Percentiles rank a stretch among this genome's conserved stretches.
Conservation (phyloP, 2,329 filamentous ascomycete genomes). For the Bipolaris gigantea region DNA sequence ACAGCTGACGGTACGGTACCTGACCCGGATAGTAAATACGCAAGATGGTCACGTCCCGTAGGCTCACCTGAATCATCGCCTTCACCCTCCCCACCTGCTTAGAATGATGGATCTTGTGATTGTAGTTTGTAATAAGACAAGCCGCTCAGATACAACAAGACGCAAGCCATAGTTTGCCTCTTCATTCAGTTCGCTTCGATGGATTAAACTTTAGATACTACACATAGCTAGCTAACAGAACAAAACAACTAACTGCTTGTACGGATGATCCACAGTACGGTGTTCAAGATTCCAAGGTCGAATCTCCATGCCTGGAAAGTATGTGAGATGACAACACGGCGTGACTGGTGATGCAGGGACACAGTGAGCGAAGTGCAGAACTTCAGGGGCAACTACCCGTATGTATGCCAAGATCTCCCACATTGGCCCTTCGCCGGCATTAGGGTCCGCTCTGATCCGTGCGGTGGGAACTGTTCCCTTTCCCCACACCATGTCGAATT, state of each 20-base stretch:
- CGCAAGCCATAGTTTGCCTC: no score
- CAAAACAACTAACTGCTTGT: not conserved
- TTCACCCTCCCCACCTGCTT: no score
- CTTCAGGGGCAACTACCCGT: not conserved
- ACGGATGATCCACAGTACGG: not conserved
- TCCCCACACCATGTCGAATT: not conserved
- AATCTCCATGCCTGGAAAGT: not conserved
- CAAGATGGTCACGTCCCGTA: constrained; percentile 35
- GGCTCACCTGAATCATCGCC: constrained; percentile 12
- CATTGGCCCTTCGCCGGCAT: not conserved
- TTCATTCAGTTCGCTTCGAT: no score
- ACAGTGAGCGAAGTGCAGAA: not conserved
- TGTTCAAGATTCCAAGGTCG: not conserved
- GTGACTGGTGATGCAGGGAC: not conserved
- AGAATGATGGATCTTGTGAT: no score
- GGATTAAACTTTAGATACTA: no score
- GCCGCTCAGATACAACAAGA: no score
- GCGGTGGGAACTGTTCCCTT: not conserved
- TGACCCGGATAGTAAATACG: constrained; percentile 27
- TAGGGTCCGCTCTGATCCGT: not conserved
- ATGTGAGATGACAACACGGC: not conserved
- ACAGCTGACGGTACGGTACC: constrained; percentile 32
- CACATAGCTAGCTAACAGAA: no score
- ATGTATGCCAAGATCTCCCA: not conserved
- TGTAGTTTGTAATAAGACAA: no score